Evolutionary conservation across 75 land plant species (phyloP).

Genomic region (Selaginella moellendorffii): DNA sequence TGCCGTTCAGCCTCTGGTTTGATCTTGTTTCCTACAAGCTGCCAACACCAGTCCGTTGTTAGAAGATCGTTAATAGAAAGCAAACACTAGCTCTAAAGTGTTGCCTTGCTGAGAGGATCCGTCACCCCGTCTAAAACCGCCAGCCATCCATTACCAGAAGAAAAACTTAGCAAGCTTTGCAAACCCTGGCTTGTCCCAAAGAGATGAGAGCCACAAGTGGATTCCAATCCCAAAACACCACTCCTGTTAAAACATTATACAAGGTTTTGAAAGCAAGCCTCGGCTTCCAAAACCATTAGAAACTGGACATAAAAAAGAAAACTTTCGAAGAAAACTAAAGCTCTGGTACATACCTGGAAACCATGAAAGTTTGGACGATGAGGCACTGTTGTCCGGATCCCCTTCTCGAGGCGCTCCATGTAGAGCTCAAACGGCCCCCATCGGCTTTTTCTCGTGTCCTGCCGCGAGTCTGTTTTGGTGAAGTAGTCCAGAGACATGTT

Average conservation of each 20-base stretch:
- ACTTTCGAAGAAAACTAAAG: too few relatives aligned
- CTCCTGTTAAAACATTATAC: background rate
- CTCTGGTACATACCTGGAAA: background rate
- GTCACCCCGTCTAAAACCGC: too few relatives aligned
- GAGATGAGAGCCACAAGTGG: background rate
- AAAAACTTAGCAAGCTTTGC: too few relatives aligned
- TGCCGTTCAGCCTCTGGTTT: background rate
- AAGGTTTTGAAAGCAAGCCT: background rate
- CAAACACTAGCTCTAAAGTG: too few relatives aligned
- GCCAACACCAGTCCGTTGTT: background rate
- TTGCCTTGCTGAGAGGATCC: too few relatives aligned
- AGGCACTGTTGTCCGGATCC: background rate
- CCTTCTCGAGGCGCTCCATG: background rate
- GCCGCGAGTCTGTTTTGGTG: background rate
- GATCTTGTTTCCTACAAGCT: background rate
- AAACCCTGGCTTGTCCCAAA: background rate
- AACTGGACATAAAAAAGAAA: background rate
- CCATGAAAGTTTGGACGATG: background rate
- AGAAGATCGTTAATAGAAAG: too few relatives aligned
- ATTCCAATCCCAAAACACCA: too few relatives aligned
- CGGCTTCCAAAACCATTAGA: background rate
- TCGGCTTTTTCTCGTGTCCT: background rate
- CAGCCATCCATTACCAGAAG: too few relatives aligned
- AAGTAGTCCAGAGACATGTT: background rate
- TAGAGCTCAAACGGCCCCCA: background rate